Base-by-base conservation (phyloP, 139 green algal species). In the Desmodesmus armatus region DNA sequence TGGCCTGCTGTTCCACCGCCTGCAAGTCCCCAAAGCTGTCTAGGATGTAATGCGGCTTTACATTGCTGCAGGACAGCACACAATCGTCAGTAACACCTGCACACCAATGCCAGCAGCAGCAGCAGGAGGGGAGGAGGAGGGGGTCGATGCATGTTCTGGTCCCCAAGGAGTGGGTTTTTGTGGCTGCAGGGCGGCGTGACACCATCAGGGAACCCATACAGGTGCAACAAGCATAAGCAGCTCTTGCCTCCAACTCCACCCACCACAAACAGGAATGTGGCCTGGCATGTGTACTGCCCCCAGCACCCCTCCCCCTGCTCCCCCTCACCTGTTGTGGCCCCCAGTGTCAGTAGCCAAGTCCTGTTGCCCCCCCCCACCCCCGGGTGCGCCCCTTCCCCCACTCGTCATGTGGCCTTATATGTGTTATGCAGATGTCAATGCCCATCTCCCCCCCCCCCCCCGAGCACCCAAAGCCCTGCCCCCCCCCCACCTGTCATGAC, bases 401-500 rank as follows among this genome's bases (percentile, higher is more conserved):
- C n/a, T n/a, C n/a, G n/a, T n/a, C n/a, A n/a, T n/a, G n/a, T n/a
- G n/a, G n/a, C n/a, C n/a, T n/a, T n/a, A n/a, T n/a, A n/a, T n/a
- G n/a, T n/a, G 21, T 62, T 17, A 17, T 27, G 51, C 51, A 62
- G 1, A 19, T 27, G 15, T 69, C 60, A 69, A 15, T 35, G 25
- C 58, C 29, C 67, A 9, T 27, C 41, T 15, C 67, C n/a, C 67
- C 5, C 23, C n/a, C 29, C 19, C 67, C 27, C 27, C 27, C 29
- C 29, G 27, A 23, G 23, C n/a, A 35, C 19, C 23, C 6, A 27
- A 41, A 5, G 37, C 43, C 15, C 41, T 27, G 23, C 60, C 17
- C 33, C 25, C 19, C 35, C 11, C 58, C 9, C 39, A 84, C 78
- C 78, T 84, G 78, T 84, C 31, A 84, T 43, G 23, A 90, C 87